These are phyloP conservation scores for Fusarium sp. DNA, from an alignment of 2,329 filamentous ascomycete species.

Conservation along the genomic window DNA sequence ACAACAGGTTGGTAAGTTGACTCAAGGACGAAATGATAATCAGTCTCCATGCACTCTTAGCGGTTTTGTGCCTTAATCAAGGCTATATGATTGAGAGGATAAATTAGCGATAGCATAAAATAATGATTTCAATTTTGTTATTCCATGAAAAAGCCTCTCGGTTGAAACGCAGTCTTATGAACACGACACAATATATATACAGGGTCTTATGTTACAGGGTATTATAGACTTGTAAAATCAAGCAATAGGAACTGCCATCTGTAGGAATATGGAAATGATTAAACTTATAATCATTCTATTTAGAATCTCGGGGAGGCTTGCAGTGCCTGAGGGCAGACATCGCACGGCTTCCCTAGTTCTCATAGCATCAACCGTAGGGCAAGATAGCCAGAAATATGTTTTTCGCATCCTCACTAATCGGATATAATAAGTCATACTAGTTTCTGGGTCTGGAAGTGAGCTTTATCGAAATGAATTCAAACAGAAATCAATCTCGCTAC, in stretches of 20 bases:
- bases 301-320: neutral
- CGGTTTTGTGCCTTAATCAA: neutral
- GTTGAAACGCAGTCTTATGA: neutral
- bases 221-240: neutral
- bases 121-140: neutral
- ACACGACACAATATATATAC: neutral
- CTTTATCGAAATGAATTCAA: neutral
- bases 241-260: neutral
- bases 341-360: neutral
- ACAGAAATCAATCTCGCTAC: neutral
- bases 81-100: neutral
- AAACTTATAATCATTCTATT: neutral
- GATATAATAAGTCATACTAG: neutral
- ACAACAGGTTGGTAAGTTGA: neutral
- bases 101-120: neutral
- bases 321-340: neutral
- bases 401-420: too few species aligned
- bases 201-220: neutral
- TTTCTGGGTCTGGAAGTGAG: neutral
- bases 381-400: neutral
- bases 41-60: neutral
- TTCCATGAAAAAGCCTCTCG: neutral
- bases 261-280: neutral
- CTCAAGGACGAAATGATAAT: neutral
- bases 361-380: neutral